Evolutionary conservation across 169 alveolate genomes (phyloP), one percentile per base, ranked within the genome.

Genomic region (Plasmodium sp.): DNA sequence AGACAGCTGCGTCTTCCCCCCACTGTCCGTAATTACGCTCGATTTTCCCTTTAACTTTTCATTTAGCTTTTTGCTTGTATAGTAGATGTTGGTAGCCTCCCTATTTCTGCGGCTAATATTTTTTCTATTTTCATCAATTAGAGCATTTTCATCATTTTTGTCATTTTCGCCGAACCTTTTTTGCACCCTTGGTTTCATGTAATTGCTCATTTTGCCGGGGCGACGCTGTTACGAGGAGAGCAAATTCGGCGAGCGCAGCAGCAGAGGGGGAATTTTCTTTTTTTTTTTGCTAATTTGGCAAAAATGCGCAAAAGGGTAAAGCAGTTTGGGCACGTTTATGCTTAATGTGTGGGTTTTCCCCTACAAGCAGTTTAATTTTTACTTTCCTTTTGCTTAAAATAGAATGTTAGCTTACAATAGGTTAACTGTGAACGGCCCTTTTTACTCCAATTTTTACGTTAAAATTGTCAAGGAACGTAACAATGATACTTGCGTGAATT

Each of bases 141-240:
- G 31, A 12, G 36, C 74, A 79, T 90, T 90, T 80, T 90, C 94
- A 51, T 51, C 74, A 79, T 90, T 90, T 80, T 80, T 88, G 72
- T 79, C 94, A 43, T 90, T 90, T 90, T 90, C 94, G 12, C 33
- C 31, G 34, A 5, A 58, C 72, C 33, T 62, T 33, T 80, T 80
- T 39, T 79, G 48, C 51, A 33, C 34, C 10, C 82, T 54, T 39
- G 43, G 18, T 31, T 16, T 80, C 56, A 34, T 77, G 71, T 79
- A 36, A 79, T 36, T 80, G 43, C 58, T 51, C 93, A 86, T 86
- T 77, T 75, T 77, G 16, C 39, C n/a, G 12, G n/a, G 77, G 77
- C 14, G 39, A 67, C 33, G 39, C 39, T 5, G 3, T 77, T 75
- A 14, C 16, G n/a, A 12, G 67, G 51, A 7, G 31, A 12, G 27